Evolutionary conservation across 2,329 filamentous ascomycete species (phyloP).

Genomic region (Colletotrichum somersetense): DNA sequence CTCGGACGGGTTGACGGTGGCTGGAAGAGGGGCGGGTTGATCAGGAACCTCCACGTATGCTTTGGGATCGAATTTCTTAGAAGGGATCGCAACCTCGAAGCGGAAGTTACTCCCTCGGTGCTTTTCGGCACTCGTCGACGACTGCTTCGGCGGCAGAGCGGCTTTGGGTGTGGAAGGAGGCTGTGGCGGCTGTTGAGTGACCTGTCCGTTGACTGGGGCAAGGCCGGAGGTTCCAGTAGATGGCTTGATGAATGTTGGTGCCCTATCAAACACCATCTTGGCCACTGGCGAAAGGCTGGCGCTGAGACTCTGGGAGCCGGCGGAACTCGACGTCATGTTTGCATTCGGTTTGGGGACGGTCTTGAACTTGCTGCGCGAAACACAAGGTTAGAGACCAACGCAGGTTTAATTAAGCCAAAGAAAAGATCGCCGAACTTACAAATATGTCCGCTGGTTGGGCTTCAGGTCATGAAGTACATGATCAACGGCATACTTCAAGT

Average conservation of each 20-base stretch:
- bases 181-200: constrained; percentile 24
- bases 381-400: constrained; percentile 47
- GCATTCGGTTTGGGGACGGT: constrained; percentile 55
- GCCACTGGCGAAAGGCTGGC: constrained; percentile 64
- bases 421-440: constrained; percentile 60
- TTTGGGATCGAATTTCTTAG: constrained; percentile 56
- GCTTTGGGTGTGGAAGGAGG: constrained; percentile 43
- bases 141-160: constrained; percentile 27
- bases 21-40: constrained; percentile 43
- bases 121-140: constrained; percentile 47
- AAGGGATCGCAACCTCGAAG: constrained; percentile 63
- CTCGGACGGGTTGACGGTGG: constrained; percentile 21
- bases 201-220: constrained; percentile 46
- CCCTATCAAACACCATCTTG: constrained; percentile 61
- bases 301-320: constrained; percentile 47
- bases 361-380: constrained; percentile 67
- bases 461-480: constrained; percentile 82
- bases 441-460: constrained; percentile 77
- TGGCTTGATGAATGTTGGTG: constrained; percentile 56
- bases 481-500: constrained; percentile 77
- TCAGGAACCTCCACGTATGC: constrained; percentile 52
- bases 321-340: constrained; percentile 45
- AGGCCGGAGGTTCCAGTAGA: constrained; percentile 52
- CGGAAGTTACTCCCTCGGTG: constrained; percentile 53
- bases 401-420: neutral